Base-by-base conservation (phyloP, 345 rosid species). In the Rhodamnia argentea region DNA sequence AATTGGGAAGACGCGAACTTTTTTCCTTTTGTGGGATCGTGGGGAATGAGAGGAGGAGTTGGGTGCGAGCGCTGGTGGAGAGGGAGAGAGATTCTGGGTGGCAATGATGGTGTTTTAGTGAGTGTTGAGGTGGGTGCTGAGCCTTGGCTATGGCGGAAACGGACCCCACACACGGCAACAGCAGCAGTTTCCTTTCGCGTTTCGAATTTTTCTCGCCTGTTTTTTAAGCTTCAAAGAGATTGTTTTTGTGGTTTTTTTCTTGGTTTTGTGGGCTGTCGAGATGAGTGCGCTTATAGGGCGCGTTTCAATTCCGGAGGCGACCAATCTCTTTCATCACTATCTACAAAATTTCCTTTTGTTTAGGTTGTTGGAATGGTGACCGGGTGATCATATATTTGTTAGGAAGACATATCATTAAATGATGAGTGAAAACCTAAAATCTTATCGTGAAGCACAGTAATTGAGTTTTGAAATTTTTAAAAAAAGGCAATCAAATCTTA, bases 81-180 rank as follows among this genome's bases (percentile, higher is more conserved):
- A 55, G 40, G 40, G 22, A 22, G 82, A 3, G 87, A 84, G 85
- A 70, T 70, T 70, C 47, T 85, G 83, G 84, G 85, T 85, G 90
- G 91, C 64, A 88, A 92, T 91, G 89, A 90, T 90, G 92, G 83
- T 37, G 92, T 18, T 70, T 32, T 0, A 32, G 84, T 83, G 89
- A 90, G 90, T 44, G 86, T 47, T 78, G 90, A 87, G 88, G 94
- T 91, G 94, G 90, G 89, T 85, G 88, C 78, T 83, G 85, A 88
- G 86, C 89, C 90, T 90, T 90, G 91, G 95, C 94, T 83, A 92
- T 91, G 96, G 98, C 92, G 86, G 91, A 89, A 58, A 51, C 3
- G 51, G 81, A 23, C 27, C 27, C 57, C 83, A 82, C 64, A 8
- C 10, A 22, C 37, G n/a, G 74, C 74, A 8, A 18, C 74, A 27